Base-by-base conservation (phyloP, 2,329 filamentous ascomycete genomes). In the Stromatinia cepivora region DNA sequence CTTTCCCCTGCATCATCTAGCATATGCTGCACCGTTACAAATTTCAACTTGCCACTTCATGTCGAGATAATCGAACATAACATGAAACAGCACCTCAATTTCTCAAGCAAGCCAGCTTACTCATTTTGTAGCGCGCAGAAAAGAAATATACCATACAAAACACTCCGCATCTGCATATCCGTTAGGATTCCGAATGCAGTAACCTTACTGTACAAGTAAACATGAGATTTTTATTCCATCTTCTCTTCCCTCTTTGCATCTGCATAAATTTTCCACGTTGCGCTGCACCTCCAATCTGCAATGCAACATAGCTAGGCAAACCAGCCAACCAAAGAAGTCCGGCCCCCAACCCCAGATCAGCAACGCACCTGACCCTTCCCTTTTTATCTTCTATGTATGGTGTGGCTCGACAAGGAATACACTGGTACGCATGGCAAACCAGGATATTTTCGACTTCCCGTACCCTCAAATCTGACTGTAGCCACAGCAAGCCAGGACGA, bases 401-500 rank as follows among this genome's bases (percentile, higher is more conserved):
- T 53, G 34, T 67, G 34, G 31, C 42, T 67, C 45, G 62, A 39
- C 64, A 34, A 42, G 42, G 53, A 58, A 66, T 10, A 45, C 28
- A 36, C n/a, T 39, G 34, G 39, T 25, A 20, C 66, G 58, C 66
- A 69, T 69, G 66, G 66, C 66, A 69, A 69, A 52, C 66, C 58
- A 31, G 66, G 66, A 69, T 69, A 13, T 28, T 28, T 52, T 42
- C n/a, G 1, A 36, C 39, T 34, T 39, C 39, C 53, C 42, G 20
- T 28, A 9, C 36, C 34, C 13, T 62, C 11, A 68, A 68, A 68
- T 68, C 57, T 68, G 48, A 68, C 48, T 42, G 66, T 46, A 53
- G 50, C 56, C 56, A 45, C 66, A 67, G 48, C 36, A 4, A 57
- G 34, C 36, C 31, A 31, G n/a, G n/a, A 36, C 34, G 46, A 39